A percentile compares a stretch with the other conserved stretches of the same genome.
Evolutionary conservation across 169 alveolate species (phyloP).

Genomic region (Plasmodium chabaudi): DNA sequence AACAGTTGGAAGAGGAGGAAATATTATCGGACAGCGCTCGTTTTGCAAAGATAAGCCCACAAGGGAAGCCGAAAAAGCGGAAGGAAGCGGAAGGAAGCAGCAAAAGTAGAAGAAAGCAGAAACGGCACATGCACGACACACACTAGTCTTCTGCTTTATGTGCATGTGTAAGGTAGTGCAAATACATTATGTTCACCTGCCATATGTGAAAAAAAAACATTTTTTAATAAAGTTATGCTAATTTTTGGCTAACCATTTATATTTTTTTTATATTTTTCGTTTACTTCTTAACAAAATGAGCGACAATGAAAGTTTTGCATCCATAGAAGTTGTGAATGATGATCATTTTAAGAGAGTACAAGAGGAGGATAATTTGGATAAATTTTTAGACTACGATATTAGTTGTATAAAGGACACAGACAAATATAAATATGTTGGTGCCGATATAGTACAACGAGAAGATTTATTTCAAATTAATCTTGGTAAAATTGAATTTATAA

Average conservation of each 20-base stretch:
- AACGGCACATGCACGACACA: no score
- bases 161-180: no score
- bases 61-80: no score
- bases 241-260: neutral
- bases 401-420: conserved; percentile 20
- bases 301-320: conserved; percentile 38
- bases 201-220: no score
- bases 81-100: no score
- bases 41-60: no score
- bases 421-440: conserved; percentile 32
- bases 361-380: conserved; percentile 10
- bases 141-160: no score
- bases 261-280: neutral
- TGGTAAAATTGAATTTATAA: conserved; percentile 6
- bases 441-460: conserved; percentile 23
- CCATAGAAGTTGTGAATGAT: conserved; percentile 28
- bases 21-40: no score
- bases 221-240: no score
- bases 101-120: no score
- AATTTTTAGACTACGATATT: conserved; percentile 56
- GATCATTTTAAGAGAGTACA: neutral
- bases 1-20: no score
- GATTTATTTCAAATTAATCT: conserved; percentile 24
- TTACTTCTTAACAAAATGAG: conserved; percentile 21
- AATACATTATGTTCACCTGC: no score